phyloP scores from a whole-genome alignment of 331 rosid species.

The Malus hybrid region DNA sequence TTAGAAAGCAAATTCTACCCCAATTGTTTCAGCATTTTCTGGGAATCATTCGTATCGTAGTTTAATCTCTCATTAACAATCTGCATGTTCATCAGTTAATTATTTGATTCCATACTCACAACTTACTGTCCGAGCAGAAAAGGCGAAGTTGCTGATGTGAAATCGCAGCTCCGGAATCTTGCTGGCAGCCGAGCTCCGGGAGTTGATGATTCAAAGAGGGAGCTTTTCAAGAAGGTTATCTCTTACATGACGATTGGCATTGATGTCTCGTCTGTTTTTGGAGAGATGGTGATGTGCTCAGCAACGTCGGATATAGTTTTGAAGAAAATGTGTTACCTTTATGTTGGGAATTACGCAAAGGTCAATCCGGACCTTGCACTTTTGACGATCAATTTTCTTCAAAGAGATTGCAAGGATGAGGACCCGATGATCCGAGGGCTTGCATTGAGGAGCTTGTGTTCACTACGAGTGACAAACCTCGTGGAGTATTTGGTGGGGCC shows the following conservation, averaged over 20 bases:
- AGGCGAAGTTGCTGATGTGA: slow-evolving; percentile 90
- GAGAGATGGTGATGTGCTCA: slow-evolving; percentile 99
- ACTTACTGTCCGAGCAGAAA: slow-evolving; percentile 46
- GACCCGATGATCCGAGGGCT: slow-evolving; percentile 97
- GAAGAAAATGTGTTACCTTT: slow-evolving; percentile 95
- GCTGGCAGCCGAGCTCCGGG: slow-evolving; percentile 99
- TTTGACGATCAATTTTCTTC: slow-evolving; percentile 92
- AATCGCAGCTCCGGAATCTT: slow-evolving; percentile 87
- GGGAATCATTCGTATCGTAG: background rate
- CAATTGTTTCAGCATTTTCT: background rate
- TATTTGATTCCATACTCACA: slow-evolving; percentile 4
- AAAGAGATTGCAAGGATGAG: slow-evolving; percentile 96
- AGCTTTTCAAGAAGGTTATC: slow-evolving; percentile 93
- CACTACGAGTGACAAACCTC: slow-evolving; percentile 70
- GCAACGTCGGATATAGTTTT: slow-evolving; percentile 90
- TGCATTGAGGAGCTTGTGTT: slow-evolving; percentile 93
- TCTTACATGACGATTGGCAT: slow-evolving; percentile 96
- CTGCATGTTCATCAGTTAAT: background rate
- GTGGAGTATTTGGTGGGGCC: slow-evolving; percentile 99
- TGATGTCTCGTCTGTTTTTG: slow-evolving; percentile 84
- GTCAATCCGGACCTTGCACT: slow-evolving; percentile 93
- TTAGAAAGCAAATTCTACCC: background rate
- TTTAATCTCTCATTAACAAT: background rate
- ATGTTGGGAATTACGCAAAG: slow-evolving; percentile 94
- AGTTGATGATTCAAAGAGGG: slow-evolving; percentile 91